These are phyloP conservation scores for Lepiota subincarnata DNA, from an alignment of 768 basidiomycete species.

Conservation along the genomic window DNA sequence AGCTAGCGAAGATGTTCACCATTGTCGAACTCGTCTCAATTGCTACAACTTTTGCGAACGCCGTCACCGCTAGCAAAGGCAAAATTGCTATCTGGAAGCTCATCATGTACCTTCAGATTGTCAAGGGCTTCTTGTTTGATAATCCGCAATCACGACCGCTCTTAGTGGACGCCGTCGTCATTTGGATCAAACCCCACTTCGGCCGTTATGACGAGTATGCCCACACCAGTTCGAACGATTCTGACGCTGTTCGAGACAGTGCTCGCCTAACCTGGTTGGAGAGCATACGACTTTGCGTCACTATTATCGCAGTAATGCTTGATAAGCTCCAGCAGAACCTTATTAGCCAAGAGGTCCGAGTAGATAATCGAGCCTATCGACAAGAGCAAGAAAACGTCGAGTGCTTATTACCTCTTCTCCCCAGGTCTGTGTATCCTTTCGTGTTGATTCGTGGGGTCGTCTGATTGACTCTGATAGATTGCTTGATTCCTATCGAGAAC, in stretches of 20 bases:
- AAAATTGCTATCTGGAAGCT: conserved; percentile 92
- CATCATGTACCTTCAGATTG: conserved; percentile 89
- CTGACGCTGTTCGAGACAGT: conserved; percentile 61
- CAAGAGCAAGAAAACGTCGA: conserved; percentile 95
- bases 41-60: conserved; percentile 83
- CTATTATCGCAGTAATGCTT: conserved; percentile 84
- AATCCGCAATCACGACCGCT: conserved; percentile 71
- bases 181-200: conserved; percentile 95
- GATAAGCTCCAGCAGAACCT: conserved; percentile 84
- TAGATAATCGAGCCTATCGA: conserved; percentile 56
- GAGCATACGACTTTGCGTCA: conserved; percentile 83
- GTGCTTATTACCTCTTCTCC: conserved; percentile 74
- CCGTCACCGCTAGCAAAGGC: conserved; percentile 71
- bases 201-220: conserved; percentile 85
- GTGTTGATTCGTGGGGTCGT: not conserved
- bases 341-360: conserved; percentile 58
- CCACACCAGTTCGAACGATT: conserved; percentile 59
- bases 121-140: conserved; percentile 85
- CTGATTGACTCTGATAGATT: conserved; percentile 43
- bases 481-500: conserved; percentile 84
- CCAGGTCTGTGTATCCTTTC: conserved; percentile 51
- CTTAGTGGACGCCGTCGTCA: conserved; percentile 81
- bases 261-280: conserved; percentile 89
- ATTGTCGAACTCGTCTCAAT: conserved; percentile 84
- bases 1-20: conserved; percentile 75